Evolutionary conservation across 768 basidiomycete genomes (phyloP).

Genomic region (Russula earlei): DNA sequence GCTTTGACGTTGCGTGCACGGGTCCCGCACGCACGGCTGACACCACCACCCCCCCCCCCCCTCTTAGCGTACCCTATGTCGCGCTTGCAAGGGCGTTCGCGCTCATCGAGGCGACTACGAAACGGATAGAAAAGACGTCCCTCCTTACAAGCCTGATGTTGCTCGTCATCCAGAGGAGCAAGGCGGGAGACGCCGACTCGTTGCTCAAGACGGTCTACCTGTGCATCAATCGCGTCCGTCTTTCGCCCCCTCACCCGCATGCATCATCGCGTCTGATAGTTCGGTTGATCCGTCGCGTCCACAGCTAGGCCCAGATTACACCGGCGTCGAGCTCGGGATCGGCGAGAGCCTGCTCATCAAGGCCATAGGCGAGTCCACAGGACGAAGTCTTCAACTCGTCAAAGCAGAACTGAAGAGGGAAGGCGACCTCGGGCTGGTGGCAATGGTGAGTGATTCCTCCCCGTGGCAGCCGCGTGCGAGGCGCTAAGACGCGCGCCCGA

Average conservation of each 20-base stretch:
- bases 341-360: constrained; percentile 92
- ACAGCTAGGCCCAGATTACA: constrained; percentile 90
- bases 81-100: constrained; percentile 84
- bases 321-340: constrained; percentile 91
- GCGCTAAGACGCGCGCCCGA: not conserved
- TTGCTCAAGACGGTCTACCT: constrained; percentile 88
- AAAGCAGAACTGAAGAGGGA: constrained; percentile 91
- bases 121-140: constrained; percentile 86
- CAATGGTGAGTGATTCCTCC: constrained; percentile 53
- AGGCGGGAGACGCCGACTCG: constrained; percentile 59
- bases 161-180: constrained; percentile 82
- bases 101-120: constrained; percentile 89
- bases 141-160: constrained; percentile 83
- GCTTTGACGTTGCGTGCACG: not conserved
- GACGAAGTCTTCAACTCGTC: constrained; percentile 71
- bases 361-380: constrained; percentile 91
- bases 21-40: not conserved
- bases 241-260: not conserved
- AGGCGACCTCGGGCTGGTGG: constrained; percentile 92
- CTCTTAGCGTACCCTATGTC: constrained; percentile 91
- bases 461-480: not conserved
- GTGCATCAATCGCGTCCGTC: constrained; percentile 86
- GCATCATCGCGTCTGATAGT: no score
- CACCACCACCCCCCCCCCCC: no score
- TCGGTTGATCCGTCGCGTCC: no score